These are phyloP conservation scores for Guillardia theta DNA, from an alignment of 78 protist genomes.

Conservation along the genomic window DNA sequence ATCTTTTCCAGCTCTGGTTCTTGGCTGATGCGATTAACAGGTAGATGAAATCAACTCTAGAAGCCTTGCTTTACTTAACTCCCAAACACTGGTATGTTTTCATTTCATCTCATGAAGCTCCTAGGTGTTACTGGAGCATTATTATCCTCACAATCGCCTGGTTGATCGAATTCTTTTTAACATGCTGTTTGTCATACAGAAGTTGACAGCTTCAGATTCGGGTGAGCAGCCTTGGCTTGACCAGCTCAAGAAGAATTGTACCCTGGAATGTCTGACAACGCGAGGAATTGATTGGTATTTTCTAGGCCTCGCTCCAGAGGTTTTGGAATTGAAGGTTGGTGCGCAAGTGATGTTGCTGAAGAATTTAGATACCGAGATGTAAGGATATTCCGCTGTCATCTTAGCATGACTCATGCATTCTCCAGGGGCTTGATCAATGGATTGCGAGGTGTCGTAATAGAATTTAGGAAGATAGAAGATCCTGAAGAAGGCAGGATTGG, in stretches of 20 bases:
- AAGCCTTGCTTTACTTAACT: not conserved
- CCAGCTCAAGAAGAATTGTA: not conserved
- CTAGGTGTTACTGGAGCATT: no score
- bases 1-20: not conserved
- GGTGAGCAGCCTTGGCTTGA: not conserved
- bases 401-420: no score
- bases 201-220: not conserved
- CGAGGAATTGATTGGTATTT: no score
- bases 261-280: not conserved
- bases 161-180: not conserved
- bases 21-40: not conserved
- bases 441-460: not conserved
- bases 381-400: no score
- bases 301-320: not conserved
- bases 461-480: not conserved
- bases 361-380: not conserved
- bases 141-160: not conserved
- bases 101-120: no score
- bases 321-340: not conserved
- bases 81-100: no score
- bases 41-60: not conserved
- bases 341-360: slow-evolving; percentile 26
- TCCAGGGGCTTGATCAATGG: no score
- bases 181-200: not conserved
- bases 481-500: not conserved